These are phyloP conservation scores for Alternaria arborescens DNA, from an alignment of 2,329 filamentous ascomycete genomes.

Conservation along the genomic window DNA sequence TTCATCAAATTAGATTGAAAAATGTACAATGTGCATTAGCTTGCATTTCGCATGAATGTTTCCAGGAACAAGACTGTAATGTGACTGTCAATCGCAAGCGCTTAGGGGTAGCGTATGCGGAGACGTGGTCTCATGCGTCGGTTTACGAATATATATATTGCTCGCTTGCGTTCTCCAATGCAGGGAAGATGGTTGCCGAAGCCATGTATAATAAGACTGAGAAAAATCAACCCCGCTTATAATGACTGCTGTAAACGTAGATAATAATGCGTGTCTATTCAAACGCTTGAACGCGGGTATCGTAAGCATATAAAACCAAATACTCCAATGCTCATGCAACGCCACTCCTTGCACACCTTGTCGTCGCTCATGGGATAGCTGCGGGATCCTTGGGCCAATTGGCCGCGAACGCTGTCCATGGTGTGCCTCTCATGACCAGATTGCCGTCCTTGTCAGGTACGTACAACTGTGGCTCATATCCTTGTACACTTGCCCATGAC, in stretches of 20 bases:
- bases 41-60: neutral
- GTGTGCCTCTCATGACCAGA: conserved; percentile 41
- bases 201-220: neutral
- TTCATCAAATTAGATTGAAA: neutral
- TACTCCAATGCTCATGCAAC: conserved; percentile 28
- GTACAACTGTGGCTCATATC: conserved; percentile 43
- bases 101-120: neutral
- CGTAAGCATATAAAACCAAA: conserved; percentile 18
- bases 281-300: conserved; percentile 27
- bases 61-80: neutral
- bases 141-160: neutral
- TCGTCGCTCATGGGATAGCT: conserved; percentile 34
- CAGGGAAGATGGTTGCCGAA: neutral
- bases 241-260: neutral
- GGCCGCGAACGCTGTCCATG: conserved; percentile 47
- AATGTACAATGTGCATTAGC: neutral
- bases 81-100: neutral
- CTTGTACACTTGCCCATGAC: conserved; percentile 43
- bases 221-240: neutral
- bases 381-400: conserved; percentile 46
- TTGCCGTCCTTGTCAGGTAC: conserved; percentile 33
- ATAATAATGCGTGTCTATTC: conserved; percentile 11
- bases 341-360: conserved; percentile 10
- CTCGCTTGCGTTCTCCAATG: neutral
- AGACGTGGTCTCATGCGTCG: neutral